Conservation (phyloP, 1,284 basidiomycete genomes). For the Ceratobasidium sp. region DNA sequence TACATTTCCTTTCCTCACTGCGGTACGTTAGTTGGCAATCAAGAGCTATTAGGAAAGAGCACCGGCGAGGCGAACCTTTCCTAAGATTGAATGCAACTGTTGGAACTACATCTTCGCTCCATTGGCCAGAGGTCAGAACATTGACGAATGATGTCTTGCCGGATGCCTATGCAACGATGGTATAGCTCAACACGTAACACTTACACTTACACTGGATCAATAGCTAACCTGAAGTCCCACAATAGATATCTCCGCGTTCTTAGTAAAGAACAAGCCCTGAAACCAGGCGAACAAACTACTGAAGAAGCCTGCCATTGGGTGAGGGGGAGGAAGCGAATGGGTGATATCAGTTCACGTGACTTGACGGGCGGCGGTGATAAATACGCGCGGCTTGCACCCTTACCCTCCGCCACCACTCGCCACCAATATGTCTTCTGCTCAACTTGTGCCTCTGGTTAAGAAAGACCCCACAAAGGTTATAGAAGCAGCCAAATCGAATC, state of each 20-base stretch:
- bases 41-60: slow-evolving; percentile 10
- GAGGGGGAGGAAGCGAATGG: slow-evolving; percentile 8
- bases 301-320: slow-evolving; percentile 70
- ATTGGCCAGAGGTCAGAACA: slow-evolving; percentile 89
- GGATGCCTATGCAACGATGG: slow-evolving; percentile 70
- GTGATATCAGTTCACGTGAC: slow-evolving; percentile 43
- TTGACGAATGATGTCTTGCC: slow-evolving; percentile 96
- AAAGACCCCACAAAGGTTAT: slow-evolving; percentile 37
- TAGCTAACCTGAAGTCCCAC: slow-evolving; percentile 86
- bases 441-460: slow-evolving; percentile 20
- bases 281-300: slow-evolving; percentile 69
- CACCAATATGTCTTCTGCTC: slow-evolving; percentile 23
- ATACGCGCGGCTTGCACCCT: slow-evolving; percentile 5
- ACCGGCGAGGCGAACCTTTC: slow-evolving; percentile 52
- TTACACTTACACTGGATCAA: slow-evolving; percentile 40
- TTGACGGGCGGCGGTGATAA: neutral
- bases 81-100: slow-evolving; percentile 92
- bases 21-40: neutral
- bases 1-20: slow-evolving; percentile 86
- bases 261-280: slow-evolving; percentile 79
- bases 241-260: slow-evolving; percentile 90
- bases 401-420: neutral
- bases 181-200: slow-evolving; percentile 38
- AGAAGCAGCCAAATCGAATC: slow-evolving; percentile 11
- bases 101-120: slow-evolving; percentile 93